Base-by-base conservation (phyloP, 1,284 basidiomycete genomes). In the Kalmanozyma brasiliensis region DNA sequence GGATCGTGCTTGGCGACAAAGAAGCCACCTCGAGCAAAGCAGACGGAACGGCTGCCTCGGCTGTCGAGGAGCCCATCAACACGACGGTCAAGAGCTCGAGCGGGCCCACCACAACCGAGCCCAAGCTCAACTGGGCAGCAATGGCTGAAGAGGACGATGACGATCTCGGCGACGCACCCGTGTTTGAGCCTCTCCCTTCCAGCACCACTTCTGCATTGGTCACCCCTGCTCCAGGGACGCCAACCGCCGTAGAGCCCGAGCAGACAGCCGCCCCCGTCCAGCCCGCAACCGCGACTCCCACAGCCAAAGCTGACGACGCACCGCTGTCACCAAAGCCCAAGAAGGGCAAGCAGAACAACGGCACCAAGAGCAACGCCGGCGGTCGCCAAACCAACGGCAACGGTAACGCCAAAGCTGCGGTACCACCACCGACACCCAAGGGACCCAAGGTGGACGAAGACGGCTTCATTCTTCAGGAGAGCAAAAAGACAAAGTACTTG, bases 61-160 rank as follows among this genome's bases (percentile, higher is more conserved):
- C 52, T 7, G 61, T 61, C 16, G 24, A 51, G 8, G 51, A 64
- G 9, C 61, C 66, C 24, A 51, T 64, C 52, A 63, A 63, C 49
- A 60, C 61, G 4, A 49, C 48, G 8, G 34, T 46, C 22, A 49
- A 44, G 26, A 30, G 20, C 9, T 5, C n/a, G 7, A 11, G 37
- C 32, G 66, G 53, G 29, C 51, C 66, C 24, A 69, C 7, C 16
- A 13, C n/a, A 9, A 11, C 43, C 23, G 66, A 58, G 32, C 52
- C 66, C 26, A 69, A 69, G 41, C 49, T 70, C 41, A 70, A 70
- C 40, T 70, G 67, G 57, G 73, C 73, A 2, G 65, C 60, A 11
- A 45, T 65, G 23, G 70, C 56, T 22, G 66, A 65, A 19, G 70
- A 70, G 30, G 72, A 74, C 32, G 67, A 71, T 29, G 67, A 52